Base-by-base conservation (phyloP, 2,329 filamentous ascomycete genomes). In the Bipolaris victoriae region DNA sequence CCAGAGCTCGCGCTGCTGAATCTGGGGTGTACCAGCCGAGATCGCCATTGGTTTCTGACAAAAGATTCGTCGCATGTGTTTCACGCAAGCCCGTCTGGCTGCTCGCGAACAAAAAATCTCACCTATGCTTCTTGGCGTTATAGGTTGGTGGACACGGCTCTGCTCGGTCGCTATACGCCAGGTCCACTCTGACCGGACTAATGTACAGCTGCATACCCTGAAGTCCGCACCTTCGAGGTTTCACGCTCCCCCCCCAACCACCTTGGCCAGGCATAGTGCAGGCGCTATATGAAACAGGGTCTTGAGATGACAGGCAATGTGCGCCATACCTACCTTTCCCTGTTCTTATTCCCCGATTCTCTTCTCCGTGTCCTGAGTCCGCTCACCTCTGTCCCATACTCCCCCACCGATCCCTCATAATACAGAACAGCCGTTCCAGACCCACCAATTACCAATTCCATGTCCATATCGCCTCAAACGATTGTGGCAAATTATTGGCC, bases 1-100 rank as follows among this genome's bases (percentile, higher is more conserved):
- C 35, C 61, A 61, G 57, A 61, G 63, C 63, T 58, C 26, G 16
- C 40, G 33, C 50, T 55, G 52, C 48, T 44, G 10, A 29, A 50
- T 57, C 59, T 54, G 55, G 61, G 63, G 60, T 58, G 47, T 46
- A 33, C 49, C 53, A 57, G 44, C 56, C 50, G 60, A 55, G 54
- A 48, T 37, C 39, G 39, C 33, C 46, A 26, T 36, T 37, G 31
- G 24, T 29, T 55, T 50, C 37, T 26, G 29, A 44, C 46, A 22
- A 58, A 43, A 48, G 43, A 24, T 58, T 43, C 47, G 52, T 52
- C 47, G 47, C 36, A 39, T 47, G 43, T 43, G 56, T 58, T 58
- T 58, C 56, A 58, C 22, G 15, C 36, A 48, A 22, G 44, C 53
- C 26, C 48, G 39, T 56, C 24, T 18, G 31, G 53, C 41, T 39